Evolutionary conservation across 2,329 filamentous ascomycete species (phyloP), one percentile per base, ranked within the genome.

Genomic region (Colletotrichum sp.): DNA sequence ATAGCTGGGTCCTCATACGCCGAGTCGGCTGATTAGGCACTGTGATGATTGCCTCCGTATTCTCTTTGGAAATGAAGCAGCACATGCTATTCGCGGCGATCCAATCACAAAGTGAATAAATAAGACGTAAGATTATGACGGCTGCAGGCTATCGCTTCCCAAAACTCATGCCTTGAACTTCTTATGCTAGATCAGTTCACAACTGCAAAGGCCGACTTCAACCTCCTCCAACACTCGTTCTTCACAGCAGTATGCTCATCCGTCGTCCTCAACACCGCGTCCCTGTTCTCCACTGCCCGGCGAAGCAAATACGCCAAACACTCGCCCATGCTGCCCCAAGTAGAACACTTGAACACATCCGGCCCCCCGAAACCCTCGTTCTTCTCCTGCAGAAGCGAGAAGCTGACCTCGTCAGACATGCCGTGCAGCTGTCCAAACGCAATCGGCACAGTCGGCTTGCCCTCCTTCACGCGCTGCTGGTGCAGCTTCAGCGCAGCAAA

Each of bases 401-500:
- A 89, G 68, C 86, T 89, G 49, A 92, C 87, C 77, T 90, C 88
- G 72, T 92, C 90, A 5, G 90, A 88, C 90, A 92, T 92, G 30
- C 90, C 90, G 67, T 90, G 87, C 0, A 92, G 84, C 81, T 91
- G 90, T 5, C 88, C 89, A 76, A 89, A 92, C 52, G 79, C 84
- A 7, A 90, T 83, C 1, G 80, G 78, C 3, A 84, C 82, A 6
- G 84, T 85, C 4, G 82, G 82, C 6, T 84, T 79, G 10, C 79
- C 77, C 16, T 77, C 76, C 21, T 84, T 83, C 0, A 87, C 83
- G 3, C 88, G 85, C 7, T 85, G 13, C 78, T 86, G 80, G 77
- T 89, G 88, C 6, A 88, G 86, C 55, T 85, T 83, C 36, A 85
- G 79, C 10, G 90, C 87, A 1, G 87, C 86, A 34, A 84, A 81